Evolutionary conservation across 768 basidiomycete species (phyloP), one percentile per base, ranked within the genome.

Genomic region (Xerocomellus amylosporus): DNA sequence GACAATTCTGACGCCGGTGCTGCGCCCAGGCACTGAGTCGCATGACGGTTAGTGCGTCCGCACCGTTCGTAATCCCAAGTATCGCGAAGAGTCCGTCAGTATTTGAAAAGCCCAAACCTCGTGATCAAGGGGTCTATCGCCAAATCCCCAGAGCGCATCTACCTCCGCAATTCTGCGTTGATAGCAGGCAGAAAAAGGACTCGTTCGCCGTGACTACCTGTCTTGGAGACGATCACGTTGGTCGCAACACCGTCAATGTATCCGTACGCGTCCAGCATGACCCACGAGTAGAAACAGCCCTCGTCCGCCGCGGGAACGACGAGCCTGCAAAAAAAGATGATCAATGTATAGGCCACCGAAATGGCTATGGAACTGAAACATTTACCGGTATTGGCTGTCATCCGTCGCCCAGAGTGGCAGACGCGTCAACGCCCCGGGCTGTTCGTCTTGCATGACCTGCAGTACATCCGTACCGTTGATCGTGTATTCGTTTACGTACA

Each of bases 371-470:
- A 24, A 28, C 14, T 4, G 4, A 2, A 19, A 5, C 4, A 49
- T 55, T 40, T 39, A 71, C 72, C 75, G 71, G 58, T 77, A 78
- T 56, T 77, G 72, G 30, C 73, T 63, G 37, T 75, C 64, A 8
- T 71, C 72, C 4, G 75, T 75, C 7, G 65, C 63, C 78, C 76
- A 78, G 38, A 64, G 58, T 4, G 58, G 58, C 9, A 66, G 37
- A 26, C 64, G 60, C 10, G 37, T 9, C 20, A 28, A 49, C 8
- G 39, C 24, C 2, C 8, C 39, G 36, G 58, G 42, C 24, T 28
- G 26, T 42, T 51, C 19, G 34, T 55, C 53, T 49, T 74, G 72
- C 43, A 77, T 56, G 24, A 70, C 54, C 31, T 46, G 52, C 42
- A 79, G 49, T 22, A 78, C 67, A 46, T 79, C 69, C 14, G 71